Evolutionary conservation across 2,329 filamentous ascomycete genomes (phyloP), one percentile per base, ranked within the genome.

Genomic region (Rhytidhysteron rufulum): DNA sequence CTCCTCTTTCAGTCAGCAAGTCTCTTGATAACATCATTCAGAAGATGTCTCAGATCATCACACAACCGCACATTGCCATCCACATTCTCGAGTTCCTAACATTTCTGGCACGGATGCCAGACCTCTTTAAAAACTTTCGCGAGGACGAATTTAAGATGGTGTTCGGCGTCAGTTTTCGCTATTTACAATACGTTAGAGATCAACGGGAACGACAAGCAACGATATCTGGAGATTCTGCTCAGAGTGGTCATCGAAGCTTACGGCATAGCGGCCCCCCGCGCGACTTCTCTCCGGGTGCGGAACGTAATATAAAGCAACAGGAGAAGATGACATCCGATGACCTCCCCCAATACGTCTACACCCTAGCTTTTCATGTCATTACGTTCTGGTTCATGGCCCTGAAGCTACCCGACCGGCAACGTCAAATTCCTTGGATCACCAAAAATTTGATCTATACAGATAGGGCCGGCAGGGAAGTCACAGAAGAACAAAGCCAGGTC

Each of bases 51-150:
- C 88, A 90, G 53, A 94, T 96, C 56, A 95, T 98, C 56, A 97
- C 93, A 1, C 90, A 95, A 55, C 83, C 88, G 5, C 82, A 90
- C 41, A 85, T 96, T 25, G 89, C 91, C 8, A 85, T 96, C 45
- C 93, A 98, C 58, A 95, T 98, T 45, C 74, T 98, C 36, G 93
- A 98, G 58, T 97, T 98, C 57, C 72, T 98, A n/a, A 86, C 88
- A 8, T 85, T 88, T 36, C 76, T 98, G 20, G 89, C 90, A 39
- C 83, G 91, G 25, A 72, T 96, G 42, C 88, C 87, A 8, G 80
- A 88, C 45, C 76, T 96, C 2, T 94, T 90, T 58, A 82, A 88
- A 58, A 94, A 95, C 57, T 87, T 96, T 60, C 80, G 87, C 37
- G 85, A 94, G 53, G 88, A 95, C 31, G 90, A 97, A 56, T 96